phyloP scores from a whole-genome alignment of 805 yeast genomes.

The Candida adriatica region DNA sequence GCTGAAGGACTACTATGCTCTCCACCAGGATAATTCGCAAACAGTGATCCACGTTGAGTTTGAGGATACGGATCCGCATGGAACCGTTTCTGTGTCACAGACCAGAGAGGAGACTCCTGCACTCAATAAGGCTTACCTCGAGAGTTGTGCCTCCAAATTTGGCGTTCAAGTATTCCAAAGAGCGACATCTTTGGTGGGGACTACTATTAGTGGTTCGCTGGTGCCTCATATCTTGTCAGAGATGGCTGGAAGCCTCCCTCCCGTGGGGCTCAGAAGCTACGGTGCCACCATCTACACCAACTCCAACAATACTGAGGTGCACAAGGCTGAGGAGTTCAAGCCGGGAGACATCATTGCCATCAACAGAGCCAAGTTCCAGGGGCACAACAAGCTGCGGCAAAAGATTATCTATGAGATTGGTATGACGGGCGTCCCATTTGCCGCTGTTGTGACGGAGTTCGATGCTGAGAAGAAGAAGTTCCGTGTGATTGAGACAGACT shows the following conservation, averaged over 20 bases:
- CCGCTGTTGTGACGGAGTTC: slow-evolving; percentile 62
- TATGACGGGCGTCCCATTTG: slow-evolving; percentile 41
- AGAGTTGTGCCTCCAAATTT: slow-evolving; percentile 38
- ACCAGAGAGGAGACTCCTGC: slow-evolving; percentile 35
- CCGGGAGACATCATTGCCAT: slow-evolving; percentile 85
- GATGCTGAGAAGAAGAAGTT: slow-evolving; percentile 68
- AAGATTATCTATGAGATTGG: slow-evolving; percentile 59
- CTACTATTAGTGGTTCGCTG: slow-evolving; percentile 21
- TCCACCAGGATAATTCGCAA: slow-evolving; percentile 70
- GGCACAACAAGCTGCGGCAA: slow-evolving; percentile 49
- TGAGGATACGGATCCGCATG: slow-evolving; percentile 46
- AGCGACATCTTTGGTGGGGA: slow-evolving; percentile 33
- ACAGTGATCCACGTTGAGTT: slow-evolving; percentile 51
- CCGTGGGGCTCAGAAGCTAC: slow-evolving; percentile 60
- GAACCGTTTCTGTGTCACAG: slow-evolving; percentile 34
- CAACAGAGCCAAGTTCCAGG: slow-evolving; percentile 66
- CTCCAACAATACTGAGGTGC: slow-evolving; percentile 38
- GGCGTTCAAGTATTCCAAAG: slow-evolving; percentile 45
- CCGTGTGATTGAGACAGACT: slow-evolving; percentile 54
- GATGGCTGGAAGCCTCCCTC: slow-evolving; percentile 39
- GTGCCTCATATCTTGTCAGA: slow-evolving; percentile 31
- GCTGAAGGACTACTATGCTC: slow-evolving; percentile 60
- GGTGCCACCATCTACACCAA: slow-evolving; percentile 70
- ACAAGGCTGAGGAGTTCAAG: slow-evolving; percentile 52
- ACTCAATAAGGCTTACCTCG: slow-evolving; percentile 39